A percentile compares a stretch with the other conserved stretches of the same genome.
These are phyloP conservation scores for Jamesozyma lodderae DNA, from an alignment of 805 yeast genomes.

Conservation along the genomic window DNA sequence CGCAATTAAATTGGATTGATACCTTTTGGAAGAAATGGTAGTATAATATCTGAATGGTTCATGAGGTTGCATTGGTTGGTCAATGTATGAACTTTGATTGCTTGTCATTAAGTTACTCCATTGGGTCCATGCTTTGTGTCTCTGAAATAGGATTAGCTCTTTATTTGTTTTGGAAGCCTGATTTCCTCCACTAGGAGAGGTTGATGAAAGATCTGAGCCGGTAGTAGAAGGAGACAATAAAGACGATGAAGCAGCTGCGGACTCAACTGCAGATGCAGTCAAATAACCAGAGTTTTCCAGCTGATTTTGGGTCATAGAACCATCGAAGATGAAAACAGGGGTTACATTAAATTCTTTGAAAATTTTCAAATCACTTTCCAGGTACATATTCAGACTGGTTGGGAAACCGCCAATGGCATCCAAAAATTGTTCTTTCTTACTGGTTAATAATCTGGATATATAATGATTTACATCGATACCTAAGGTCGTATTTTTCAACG, in stretches of 20 bases:
- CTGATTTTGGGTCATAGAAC: slow-evolving; percentile 39
- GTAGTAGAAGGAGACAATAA: not conserved
- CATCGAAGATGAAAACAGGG: slow-evolving; percentile 76
- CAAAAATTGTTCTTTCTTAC: slow-evolving; percentile 56
- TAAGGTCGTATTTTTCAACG: slow-evolving; percentile 54
- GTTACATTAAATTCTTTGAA: slow-evolving; percentile 55
- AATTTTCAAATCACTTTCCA: slow-evolving; percentile 53
- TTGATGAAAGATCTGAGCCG: not conserved
- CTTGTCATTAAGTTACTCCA: slow-evolving; percentile 32
- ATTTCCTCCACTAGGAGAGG: not conserved
- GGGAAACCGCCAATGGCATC: slow-evolving; percentile 83
- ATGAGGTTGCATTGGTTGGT: slow-evolving; percentile 28
- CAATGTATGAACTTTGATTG: slow-evolving; percentile 26
- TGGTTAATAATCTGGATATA: slow-evolving; percentile 48
- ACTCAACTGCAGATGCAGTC: slow-evolving; percentile 20
- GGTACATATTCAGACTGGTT: slow-evolving; percentile 42
- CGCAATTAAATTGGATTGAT: slow-evolving; percentile 46
- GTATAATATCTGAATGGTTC: slow-evolving; percentile 48
- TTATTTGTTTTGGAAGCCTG: slow-evolving; percentile 14
- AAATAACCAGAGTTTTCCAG: slow-evolving; percentile 25
- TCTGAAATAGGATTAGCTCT: slow-evolving; percentile 34
- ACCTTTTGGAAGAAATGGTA: slow-evolving; percentile 41
- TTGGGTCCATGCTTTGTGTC: slow-evolving; percentile 41
- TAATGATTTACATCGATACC: slow-evolving; percentile 85
- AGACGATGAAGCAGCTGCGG: slow-evolving; percentile 14